Percentiles rank a stretch among this genome's conserved stretches.
These are phyloP conservation scores for Claviceps sp. DNA, from an alignment of 2,329 filamentous ascomycete genomes.

Conservation along the genomic window DNA sequence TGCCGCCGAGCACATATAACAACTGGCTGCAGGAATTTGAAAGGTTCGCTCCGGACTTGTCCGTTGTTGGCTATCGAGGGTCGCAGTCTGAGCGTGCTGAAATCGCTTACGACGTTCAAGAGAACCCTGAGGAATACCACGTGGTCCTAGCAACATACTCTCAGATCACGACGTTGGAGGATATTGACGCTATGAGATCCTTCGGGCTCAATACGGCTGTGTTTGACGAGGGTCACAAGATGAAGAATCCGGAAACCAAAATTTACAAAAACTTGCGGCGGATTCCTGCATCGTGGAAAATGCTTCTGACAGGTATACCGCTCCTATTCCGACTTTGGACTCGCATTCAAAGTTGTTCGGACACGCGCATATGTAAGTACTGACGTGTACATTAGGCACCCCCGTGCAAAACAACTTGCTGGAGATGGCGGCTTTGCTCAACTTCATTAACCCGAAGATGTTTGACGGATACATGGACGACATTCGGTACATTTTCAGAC, in stretches of 20 bases:
- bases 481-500: constrained; percentile 78
- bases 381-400: constrained; percentile 51
- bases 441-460: constrained; percentile 82
- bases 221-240: constrained; percentile 86
- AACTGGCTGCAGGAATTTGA: constrained; percentile 92
- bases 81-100: constrained; percentile 51
- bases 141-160: constrained; percentile 48
- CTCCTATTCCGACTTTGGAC: neutral
- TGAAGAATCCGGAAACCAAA: constrained; percentile 79
- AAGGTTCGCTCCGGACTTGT: constrained; percentile 67
- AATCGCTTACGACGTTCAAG: constrained; percentile 52
- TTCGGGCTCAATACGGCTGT: constrained; percentile 46
- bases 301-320: constrained; percentile 47
- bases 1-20: constrained; percentile 84
- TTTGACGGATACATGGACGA: constrained; percentile 68
- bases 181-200: constrained; percentile 35
- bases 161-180: constrained; percentile 39
- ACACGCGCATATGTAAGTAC: neutral
- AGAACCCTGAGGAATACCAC: constrained; percentile 50
- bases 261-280: constrained; percentile 67
- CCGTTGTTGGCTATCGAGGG: constrained; percentile 59
- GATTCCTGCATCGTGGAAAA: constrained; percentile 68
- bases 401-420: constrained; percentile 90
- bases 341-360: neutral
- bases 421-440: constrained; percentile 78